A percentile compares a stretch with the other conserved stretches of the same genome.
Conservation (phyloP, 805 yeast genomes). For the Barnettozyma botsteinii region DNA sequence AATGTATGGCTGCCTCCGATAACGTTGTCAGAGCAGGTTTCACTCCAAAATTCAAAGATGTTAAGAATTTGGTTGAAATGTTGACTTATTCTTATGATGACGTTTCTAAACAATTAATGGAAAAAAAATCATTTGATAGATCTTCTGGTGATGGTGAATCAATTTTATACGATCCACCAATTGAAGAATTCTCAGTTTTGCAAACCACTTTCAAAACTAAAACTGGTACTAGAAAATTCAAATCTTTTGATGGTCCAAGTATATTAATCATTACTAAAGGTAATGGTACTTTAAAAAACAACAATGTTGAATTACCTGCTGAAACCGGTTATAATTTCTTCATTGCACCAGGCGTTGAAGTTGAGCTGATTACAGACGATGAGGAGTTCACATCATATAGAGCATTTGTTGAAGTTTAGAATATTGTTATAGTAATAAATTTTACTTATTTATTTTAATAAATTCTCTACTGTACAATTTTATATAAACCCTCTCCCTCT, state of each 20-base stretch:
- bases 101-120: constrained; percentile 91
- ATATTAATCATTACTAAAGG: constrained; percentile 83
- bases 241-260: constrained; percentile 78
- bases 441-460: not conserved
- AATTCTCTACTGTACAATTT: constrained; percentile 7
- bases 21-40: constrained; percentile 98
- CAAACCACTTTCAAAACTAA: constrained; percentile 59
- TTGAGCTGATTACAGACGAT: constrained; percentile 51
- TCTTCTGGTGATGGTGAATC: constrained; percentile 63
- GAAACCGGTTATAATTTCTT: constrained; percentile 78
- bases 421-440: not conserved
- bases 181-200: constrained; percentile 92
- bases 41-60: constrained; percentile 99
- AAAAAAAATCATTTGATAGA: constrained; percentile 42
- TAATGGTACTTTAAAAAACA: constrained; percentile 49
- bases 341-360: constrained; percentile 68
- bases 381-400: constrained; percentile 73
- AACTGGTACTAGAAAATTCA: constrained; percentile 48
- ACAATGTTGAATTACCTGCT: constrained; percentile 39
- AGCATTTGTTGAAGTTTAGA: constrained; percentile 73
- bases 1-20: constrained; percentile 99
- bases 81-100: constrained; percentile 85
- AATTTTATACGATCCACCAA: constrained; percentile 87
- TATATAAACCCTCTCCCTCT: too few relatives aligned
- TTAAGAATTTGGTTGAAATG: constrained; percentile 80